A percentile compares a stretch with the other conserved stretches of the same genome.
Conservation (phyloP, 768 basidiomycete genomes). For the Tephrocybe sp. region DNA sequence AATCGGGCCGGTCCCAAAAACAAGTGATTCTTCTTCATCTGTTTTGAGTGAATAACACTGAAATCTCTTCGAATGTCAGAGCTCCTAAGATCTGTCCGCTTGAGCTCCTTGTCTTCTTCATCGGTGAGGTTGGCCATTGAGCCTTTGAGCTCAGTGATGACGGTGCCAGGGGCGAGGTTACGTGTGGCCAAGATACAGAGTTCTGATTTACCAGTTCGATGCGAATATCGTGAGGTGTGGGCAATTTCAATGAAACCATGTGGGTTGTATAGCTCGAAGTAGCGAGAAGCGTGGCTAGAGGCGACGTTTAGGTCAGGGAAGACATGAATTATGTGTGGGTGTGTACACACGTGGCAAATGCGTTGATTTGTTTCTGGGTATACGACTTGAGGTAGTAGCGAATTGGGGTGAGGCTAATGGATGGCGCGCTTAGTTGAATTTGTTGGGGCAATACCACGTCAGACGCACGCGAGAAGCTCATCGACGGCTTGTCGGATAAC, state of each 20-base stretch:
- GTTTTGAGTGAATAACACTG: constrained; percentile 88
- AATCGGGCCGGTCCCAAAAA: constrained; percentile 91
- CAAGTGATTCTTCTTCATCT: constrained; percentile 90
- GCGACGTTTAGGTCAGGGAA: constrained; percentile 18
- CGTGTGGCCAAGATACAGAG: constrained; percentile 86
- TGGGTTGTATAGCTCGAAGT: constrained; percentile 85
- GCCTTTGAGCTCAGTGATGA: constrained; percentile 85
- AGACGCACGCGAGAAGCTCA: constrained; percentile 65
- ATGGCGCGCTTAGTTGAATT: constrained; percentile 18
- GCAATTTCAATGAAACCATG: constrained; percentile 85
- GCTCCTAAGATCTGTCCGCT: constrained; percentile 76
- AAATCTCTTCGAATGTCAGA: constrained; percentile 83
- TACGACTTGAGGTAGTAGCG: constrained; percentile 76
- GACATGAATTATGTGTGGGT: constrained; percentile 20
- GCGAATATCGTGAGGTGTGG: constrained; percentile 85
- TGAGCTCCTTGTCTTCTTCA: constrained; percentile 84
- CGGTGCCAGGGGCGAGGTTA: constrained; percentile 60
- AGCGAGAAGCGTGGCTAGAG: constrained; percentile 81
- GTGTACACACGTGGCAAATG: constrained; percentile 83
- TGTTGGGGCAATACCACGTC: constrained; percentile 20
- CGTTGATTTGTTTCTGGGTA: constrained; percentile 85
- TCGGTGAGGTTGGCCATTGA: constrained; percentile 88
- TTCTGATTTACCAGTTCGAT: constrained; percentile 86
- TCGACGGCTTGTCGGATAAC: constrained; percentile 74
- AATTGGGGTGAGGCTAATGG: constrained; percentile 65